These are phyloP conservation scores for Pseudoturritis turrita DNA, from an alignment of 345 rosid genomes.

Conservation along the genomic window DNA sequence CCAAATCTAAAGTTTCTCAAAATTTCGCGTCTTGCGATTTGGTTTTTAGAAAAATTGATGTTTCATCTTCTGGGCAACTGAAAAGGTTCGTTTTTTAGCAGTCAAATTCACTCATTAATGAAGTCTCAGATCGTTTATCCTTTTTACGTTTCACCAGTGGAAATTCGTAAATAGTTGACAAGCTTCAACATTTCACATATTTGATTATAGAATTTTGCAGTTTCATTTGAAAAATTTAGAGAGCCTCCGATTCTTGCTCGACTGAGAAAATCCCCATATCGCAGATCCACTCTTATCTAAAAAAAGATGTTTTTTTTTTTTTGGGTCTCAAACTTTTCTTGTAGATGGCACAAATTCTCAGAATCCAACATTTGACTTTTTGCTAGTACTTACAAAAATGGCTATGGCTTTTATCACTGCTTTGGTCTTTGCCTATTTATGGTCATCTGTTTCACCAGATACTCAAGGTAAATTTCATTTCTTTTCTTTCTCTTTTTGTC, in stretches of 20 bases:
- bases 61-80: background rate
- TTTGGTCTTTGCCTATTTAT: conserved; percentile 44
- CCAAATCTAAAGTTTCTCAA: conserved; percentile 6
- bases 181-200: background rate
- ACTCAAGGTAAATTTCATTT: conserved; percentile 52
- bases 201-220: background rate
- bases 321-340: background rate
- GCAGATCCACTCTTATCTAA: background rate
- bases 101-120: background rate
- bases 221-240: background rate
- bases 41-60: background rate
- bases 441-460: conserved; percentile 54
- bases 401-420: conserved; percentile 36
- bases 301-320: background rate
- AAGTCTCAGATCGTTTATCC: background rate
- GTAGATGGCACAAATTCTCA: conserved; percentile 9
- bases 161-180: too few relatives aligned
- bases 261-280: too few relatives aligned
- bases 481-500: background rate
- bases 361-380: background rate
- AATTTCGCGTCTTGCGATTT: background rate
- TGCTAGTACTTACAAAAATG: conserved; percentile 36
- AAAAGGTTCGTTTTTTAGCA: conserved; percentile 16
- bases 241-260: background rate
- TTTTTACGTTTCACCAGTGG: background rate